Evolutionary conservation across 2,329 filamentous ascomycete genomes (phyloP).

Genomic region (Sarocladium strictum): DNA sequence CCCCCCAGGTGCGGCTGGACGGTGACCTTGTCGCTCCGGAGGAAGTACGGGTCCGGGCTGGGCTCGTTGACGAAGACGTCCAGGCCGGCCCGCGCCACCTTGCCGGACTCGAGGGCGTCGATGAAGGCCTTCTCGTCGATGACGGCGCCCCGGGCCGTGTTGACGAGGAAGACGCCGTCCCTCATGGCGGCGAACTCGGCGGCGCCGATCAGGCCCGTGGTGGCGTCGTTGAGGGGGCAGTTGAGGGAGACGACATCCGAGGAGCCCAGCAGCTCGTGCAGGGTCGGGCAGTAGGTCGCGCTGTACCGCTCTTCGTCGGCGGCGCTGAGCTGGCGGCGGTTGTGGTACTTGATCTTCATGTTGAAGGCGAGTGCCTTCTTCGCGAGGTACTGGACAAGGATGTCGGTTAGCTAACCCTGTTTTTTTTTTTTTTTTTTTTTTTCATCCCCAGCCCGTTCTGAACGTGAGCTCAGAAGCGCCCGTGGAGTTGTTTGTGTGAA

Average conservation of each 20-base stretch:
- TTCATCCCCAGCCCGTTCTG: too few relatives aligned
- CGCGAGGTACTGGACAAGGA: constrained; percentile 27
- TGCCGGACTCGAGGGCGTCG: constrained; percentile 35
- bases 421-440: background rate
- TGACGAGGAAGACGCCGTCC: constrained; percentile 36
- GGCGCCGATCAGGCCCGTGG: constrained; percentile 29
- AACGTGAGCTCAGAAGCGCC: too few relatives aligned
- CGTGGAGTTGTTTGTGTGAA: background rate
- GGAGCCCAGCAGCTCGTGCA: constrained; percentile 30
- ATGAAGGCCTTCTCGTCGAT: constrained; percentile 40
- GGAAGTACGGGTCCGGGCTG: constrained; percentile 20
- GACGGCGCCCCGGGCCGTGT: constrained; percentile 41
- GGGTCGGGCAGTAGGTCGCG: constrained; percentile 26
- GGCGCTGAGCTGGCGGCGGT: constrained; percentile 25
- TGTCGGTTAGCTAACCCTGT: background rate
- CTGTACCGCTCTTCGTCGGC: constrained; percentile 26
- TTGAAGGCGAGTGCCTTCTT: constrained; percentile 32
- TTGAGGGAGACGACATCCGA: constrained; percentile 31
- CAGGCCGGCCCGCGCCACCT: constrained; percentile 36
- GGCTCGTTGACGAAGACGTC: constrained; percentile 40
- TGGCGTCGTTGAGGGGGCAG: constrained; percentile 20
- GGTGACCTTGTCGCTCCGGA: constrained; percentile 28
- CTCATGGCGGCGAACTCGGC: constrained; percentile 39
- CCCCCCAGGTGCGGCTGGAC: constrained; percentile 38
- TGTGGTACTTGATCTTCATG: constrained; percentile 34